Percentiles rank a stretch among this genome's conserved stretches.
phyloP scores from a whole-genome alignment of 768 basidiomycete genomes.

The Suillus discolor region DNA sequence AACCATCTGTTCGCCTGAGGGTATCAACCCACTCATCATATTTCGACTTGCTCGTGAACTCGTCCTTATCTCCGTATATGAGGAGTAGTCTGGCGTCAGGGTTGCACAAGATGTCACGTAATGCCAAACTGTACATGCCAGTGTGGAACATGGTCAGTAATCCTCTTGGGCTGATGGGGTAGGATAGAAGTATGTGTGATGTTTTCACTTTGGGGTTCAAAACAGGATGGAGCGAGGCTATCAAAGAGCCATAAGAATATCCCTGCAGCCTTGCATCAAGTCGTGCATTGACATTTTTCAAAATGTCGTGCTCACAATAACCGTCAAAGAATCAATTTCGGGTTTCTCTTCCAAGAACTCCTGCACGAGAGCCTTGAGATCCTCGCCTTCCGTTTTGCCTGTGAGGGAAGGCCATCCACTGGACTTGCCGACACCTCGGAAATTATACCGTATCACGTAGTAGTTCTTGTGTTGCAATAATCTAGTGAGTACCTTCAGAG shows the following conservation, averaged over 20 bases:
- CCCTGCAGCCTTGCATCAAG: conserved; percentile 48
- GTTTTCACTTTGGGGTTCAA: conserved; percentile 52
- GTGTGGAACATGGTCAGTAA: conserved; percentile 72
- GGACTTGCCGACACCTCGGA: conserved; percentile 75
- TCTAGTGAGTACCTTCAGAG: conserved; percentile 47
- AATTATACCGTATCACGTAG: conserved; percentile 72
- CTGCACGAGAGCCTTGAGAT: conserved; percentile 62
- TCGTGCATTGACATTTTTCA: conserved; percentile 5
- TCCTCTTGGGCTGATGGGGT: conserved; percentile 68
- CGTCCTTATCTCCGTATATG: conserved; percentile 68
- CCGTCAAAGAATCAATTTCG: conserved; percentile 50
- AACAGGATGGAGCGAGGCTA: conserved; percentile 65
- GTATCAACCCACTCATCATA: conserved; percentile 59
- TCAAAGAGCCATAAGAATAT: conserved; percentile 81
- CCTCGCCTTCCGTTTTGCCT: conserved; percentile 68
- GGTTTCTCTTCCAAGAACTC: conserved; percentile 50
- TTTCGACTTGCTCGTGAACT: conserved; percentile 60
- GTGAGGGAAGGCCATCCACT: conserved; percentile 75
- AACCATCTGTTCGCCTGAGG: conserved; percentile 33
- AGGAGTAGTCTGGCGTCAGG: conserved; percentile 56
- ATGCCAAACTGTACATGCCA: conserved; percentile 50
- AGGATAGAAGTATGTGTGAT: conserved; percentile 72
- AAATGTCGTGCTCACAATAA: conserved; percentile 53
- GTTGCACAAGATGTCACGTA: conserved; percentile 52
- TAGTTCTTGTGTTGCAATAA: conserved; percentile 49